Evolutionary conservation across 441 rosid genomes (phyloP).

Genomic region (Adansonia gregorii): DNA sequence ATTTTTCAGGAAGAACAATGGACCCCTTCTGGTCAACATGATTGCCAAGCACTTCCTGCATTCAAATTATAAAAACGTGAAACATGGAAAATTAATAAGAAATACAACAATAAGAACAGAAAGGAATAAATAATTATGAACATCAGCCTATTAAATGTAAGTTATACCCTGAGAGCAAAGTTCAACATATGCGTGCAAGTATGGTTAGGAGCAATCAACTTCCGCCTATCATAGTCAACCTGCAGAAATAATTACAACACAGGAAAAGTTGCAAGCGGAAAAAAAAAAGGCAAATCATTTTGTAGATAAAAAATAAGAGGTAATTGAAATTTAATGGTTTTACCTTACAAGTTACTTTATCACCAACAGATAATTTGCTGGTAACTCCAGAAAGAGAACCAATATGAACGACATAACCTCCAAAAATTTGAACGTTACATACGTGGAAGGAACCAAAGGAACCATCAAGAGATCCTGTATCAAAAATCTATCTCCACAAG

Average conservation of each 20-base stretch:
- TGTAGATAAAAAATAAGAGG: background rate
- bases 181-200: conserved; percentile 98
- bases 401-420: conserved; percentile 92
- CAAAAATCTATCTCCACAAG: conserved; percentile 77
- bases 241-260: conserved; percentile 34
- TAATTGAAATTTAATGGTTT: conserved; percentile 17
- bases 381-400: conserved; percentile 58
- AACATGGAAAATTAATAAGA: conserved; percentile 14
- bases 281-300: background rate
- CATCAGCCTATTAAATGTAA: background rate
- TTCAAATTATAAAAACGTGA: conserved; percentile 16
- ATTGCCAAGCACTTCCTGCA: conserved; percentile 91
- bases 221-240: conserved; percentile 95
- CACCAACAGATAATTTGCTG: conserved; percentile 63
- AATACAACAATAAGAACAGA: background rate
- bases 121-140: background rate
- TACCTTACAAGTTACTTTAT: conserved; percentile 87
- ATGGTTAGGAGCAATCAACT: conserved; percentile 89
- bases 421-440: conserved; percentile 83
- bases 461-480: conserved; percentile 79
- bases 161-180: conserved; percentile 87
- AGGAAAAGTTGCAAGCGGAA: background rate
- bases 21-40: conserved; percentile 99
- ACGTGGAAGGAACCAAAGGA: conserved; percentile 81
- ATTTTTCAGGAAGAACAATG: conserved; percentile 92